phyloP scores from a whole-genome alignment of 2,329 filamentous ascomycete species.

The Venturia nashicola region DNA sequence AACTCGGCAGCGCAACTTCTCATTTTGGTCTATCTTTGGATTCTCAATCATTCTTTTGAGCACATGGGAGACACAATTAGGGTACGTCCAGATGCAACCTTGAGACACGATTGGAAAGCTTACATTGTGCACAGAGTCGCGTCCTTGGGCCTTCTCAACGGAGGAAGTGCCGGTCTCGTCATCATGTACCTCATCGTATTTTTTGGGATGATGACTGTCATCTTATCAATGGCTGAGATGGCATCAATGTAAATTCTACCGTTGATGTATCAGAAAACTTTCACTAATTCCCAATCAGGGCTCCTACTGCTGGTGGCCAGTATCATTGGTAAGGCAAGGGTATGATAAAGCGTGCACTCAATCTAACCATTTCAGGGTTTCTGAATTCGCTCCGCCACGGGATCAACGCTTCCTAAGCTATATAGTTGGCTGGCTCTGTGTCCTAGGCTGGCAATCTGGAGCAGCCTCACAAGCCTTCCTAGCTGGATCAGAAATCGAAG shows the following conservation, averaged over 20 bases:
- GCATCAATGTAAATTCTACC: constrained; percentile 10
- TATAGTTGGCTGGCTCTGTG: constrained; percentile 21
- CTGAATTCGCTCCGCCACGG: constrained; percentile 11
- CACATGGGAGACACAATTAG: constrained; percentile 10
- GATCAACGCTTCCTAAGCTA: constrained; percentile 12
- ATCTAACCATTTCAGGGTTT: constrained; percentile 12
- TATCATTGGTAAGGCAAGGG: constrained; percentile 18
- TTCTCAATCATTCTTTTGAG: constrained; percentile 10
- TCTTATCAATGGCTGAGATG: constrained; percentile 12
- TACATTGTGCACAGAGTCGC: neutral
- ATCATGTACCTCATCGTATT: constrained; percentile 7
- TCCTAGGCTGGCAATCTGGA: constrained; percentile 12
- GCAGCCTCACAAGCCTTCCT: constrained; percentile 10
- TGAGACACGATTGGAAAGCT: neutral
- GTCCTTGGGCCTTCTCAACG: constrained; percentile 8
- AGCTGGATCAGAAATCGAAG: constrained; percentile 19
- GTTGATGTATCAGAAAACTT: neutral
- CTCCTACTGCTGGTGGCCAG: constrained; percentile 18
- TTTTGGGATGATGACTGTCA: constrained; percentile 3
- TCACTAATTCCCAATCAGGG: neutral
- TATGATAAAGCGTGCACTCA: neutral
- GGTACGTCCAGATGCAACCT: neutral
- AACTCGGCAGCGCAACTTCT: constrained; percentile 10
- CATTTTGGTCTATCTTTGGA: constrained; percentile 11
- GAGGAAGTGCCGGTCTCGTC: constrained; percentile 10